Base-by-base conservation (phyloP, 2,329 filamentous ascomycete genomes). In the Hypocreales sp. region DNA sequence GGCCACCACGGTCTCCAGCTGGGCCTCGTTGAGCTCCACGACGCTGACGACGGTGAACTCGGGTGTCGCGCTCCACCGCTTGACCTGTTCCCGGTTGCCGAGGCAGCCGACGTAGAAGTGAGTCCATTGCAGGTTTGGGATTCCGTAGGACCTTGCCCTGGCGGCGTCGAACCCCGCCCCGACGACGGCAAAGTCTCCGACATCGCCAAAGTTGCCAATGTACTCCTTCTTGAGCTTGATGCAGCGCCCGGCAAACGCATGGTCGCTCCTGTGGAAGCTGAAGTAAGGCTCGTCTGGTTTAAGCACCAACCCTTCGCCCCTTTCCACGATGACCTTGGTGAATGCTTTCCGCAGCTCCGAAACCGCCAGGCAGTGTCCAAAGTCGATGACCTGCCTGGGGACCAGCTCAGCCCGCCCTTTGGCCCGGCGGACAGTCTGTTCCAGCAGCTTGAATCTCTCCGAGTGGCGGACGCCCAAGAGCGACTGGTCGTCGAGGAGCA, bases 151-250 rank as follows among this genome's bases (percentile, higher is more conserved):
- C 24, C 59, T 61, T 7, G 75, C 78, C 34, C 72, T 67, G 26
- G 61, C 56, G 4, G 76, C 55, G 37, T 83, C 68, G 39, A 78
- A 84, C 12, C 71, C 70, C 5, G 72, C 84, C 1, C 81, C 84
- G 4, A 93, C 57, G 2, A 87, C 63, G 2, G 79, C 75, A 44
- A 93, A 80, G 46, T 93, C 86, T 8, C 79, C 79, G 17, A 83
- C 71, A 33, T 92, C 84, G 1, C 83, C 82, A 44, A 87, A 70
- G 3, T 72, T 72, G 15, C 66, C 61, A 20, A 92, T 53, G 40
- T 92, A 92, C 42, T 90, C 81, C 41, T 83, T 83, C 50, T 93
- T 93, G 22, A 93, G 51, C 51, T 93, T 93, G 42, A 93, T 80
- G 45, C 72, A 78, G 31, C 56, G 60, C 10, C 57, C 57, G 3